phyloP scores from a whole-genome alignment of 148 eudicot species.

The Fagopyrum esculentum region DNA sequence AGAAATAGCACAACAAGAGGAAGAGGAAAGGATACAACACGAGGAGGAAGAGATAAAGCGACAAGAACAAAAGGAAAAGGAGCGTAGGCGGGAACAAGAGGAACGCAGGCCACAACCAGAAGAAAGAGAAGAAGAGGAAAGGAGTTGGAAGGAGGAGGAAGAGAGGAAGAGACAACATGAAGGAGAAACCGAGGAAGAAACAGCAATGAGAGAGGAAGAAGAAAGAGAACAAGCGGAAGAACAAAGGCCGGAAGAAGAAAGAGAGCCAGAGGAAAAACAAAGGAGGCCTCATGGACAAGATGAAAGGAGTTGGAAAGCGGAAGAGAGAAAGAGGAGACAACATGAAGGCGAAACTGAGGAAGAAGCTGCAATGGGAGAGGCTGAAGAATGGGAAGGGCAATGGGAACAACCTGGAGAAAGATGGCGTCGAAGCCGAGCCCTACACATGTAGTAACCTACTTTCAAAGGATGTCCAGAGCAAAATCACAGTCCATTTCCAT shows the following conservation, averaged over 20 bases:
- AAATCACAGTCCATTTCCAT: not conserved
- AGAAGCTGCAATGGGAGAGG: conserved; percentile 15
- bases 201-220: conserved; percentile 10
- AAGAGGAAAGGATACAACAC: not conserved
- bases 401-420: not conserved
- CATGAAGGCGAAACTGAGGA: conserved; percentile 11
- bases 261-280: conserved; percentile 8
- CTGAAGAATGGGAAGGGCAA: conserved; percentile 10
- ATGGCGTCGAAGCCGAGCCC: not conserved
- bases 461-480: not conserved
- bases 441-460: not conserved
- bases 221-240: conserved; percentile 9
- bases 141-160: not conserved
- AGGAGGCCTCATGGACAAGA: not conserved
- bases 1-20: not conserved
- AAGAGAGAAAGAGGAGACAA: conserved; percentile 10
- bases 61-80: not conserved
- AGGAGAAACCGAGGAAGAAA: conserved; percentile 18
- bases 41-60: conserved; percentile 1
- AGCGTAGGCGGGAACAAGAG: not conserved
- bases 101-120: not conserved
- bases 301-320: not conserved
- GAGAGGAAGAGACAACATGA: conserved; percentile 12
- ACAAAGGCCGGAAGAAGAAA: conserved; percentile 1
- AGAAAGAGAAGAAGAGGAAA: not conserved